These are phyloP conservation scores for Dipodascus geniculatus DNA, from an alignment of 805 yeast genomes.

Conservation along the genomic window DNA sequence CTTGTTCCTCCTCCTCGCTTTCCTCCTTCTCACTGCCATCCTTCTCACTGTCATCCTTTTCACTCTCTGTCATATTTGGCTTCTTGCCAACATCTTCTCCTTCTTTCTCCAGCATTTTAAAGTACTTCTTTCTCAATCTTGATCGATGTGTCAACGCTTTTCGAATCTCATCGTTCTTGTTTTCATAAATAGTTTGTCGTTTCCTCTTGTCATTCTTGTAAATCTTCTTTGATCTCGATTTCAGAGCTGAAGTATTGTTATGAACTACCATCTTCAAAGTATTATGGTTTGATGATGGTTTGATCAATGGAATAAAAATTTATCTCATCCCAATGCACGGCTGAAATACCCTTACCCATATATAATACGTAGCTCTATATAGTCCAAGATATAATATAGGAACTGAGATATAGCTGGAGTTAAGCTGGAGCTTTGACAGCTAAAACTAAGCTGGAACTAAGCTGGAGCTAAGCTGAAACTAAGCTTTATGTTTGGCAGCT, in stretches of 20 bases:
- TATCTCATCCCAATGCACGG: neutral
- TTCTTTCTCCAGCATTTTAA: constrained; percentile 64
- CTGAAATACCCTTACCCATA: neutral
- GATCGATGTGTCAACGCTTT: constrained; percentile 70
- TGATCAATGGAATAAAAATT: too few species aligned
- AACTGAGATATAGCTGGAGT: too few species aligned
- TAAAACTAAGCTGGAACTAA: too few species aligned
- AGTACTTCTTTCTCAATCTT: constrained; percentile 66
- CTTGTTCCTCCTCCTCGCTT: constrained; percentile 8
- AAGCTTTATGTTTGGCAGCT: neutral
- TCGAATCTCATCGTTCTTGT: constrained; percentile 48
- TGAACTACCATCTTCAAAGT: neutral
- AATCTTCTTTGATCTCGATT: neutral
- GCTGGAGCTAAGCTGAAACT: too few species aligned
- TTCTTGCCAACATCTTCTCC: constrained; percentile 34
- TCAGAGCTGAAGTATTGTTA: neutral
- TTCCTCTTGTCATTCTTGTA: neutral
- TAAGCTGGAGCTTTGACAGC: too few species aligned
- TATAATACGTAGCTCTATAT: neutral
- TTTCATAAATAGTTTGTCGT: neutral
- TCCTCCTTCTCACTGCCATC: constrained; percentile 12
- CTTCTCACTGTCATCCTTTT: constrained; percentile 11
- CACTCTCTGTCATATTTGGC: constrained; percentile 3
- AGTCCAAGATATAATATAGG: neutral
- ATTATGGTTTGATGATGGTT: too few species aligned